These are phyloP conservation scores for Alternaria sp. DNA, from an alignment of 2,329 filamentous ascomycete species.

Conservation along the genomic window DNA sequence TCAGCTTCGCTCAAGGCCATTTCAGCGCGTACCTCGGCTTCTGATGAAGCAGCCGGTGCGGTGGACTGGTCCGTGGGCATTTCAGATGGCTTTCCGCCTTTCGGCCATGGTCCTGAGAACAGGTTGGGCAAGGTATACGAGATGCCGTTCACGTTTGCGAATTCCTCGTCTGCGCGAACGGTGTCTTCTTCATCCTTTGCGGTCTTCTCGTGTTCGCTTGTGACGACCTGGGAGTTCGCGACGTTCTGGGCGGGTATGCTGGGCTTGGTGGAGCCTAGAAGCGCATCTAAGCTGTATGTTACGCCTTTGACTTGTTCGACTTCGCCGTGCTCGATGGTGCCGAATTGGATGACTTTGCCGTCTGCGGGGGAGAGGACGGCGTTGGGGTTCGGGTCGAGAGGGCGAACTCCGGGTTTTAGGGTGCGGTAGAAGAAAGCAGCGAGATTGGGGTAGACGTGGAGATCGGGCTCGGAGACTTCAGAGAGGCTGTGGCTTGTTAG, in stretches of 20 bases:
- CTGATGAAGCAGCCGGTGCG: conserved; percentile 69
- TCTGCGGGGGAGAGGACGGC: conserved; percentile 88
- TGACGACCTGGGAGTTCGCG: conserved; percentile 25
- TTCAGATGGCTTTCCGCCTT: conserved; percentile 54
- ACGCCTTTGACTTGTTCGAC: conserved; percentile 99
- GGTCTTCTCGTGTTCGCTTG: conserved; percentile 39
- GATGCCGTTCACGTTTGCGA: conserved; percentile 92
- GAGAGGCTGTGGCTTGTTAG: conserved; percentile 63
- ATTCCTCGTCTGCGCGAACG: conserved; percentile 85
- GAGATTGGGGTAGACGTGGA: conserved; percentile 89
- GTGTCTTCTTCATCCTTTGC: conserved; percentile 62
- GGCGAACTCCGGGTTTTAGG: conserved; percentile 85
- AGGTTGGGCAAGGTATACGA: conserved; percentile 90
- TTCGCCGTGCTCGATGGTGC: conserved; percentile 87
- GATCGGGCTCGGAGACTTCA: conserved; percentile 86
- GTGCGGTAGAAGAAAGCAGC: conserved; percentile 97
- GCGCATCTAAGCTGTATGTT: conserved; percentile 93
- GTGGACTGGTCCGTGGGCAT: conserved; percentile 76
- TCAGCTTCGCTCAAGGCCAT: conserved; percentile 71
- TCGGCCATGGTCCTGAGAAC: conserved; percentile 70
- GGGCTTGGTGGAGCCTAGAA: conserved; percentile 67
- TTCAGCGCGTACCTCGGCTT: conserved; percentile 83
- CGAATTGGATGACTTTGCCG: conserved; percentile 89
- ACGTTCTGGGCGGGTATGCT: conserved; percentile 53
- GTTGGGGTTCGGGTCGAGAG: conserved; percentile 79